A percentile compares a stretch with the other conserved stretches of the same genome.
Evolutionary conservation across 768 basidiomycete genomes (phyloP).

Genomic region (Mycena kentingensis): DNA sequence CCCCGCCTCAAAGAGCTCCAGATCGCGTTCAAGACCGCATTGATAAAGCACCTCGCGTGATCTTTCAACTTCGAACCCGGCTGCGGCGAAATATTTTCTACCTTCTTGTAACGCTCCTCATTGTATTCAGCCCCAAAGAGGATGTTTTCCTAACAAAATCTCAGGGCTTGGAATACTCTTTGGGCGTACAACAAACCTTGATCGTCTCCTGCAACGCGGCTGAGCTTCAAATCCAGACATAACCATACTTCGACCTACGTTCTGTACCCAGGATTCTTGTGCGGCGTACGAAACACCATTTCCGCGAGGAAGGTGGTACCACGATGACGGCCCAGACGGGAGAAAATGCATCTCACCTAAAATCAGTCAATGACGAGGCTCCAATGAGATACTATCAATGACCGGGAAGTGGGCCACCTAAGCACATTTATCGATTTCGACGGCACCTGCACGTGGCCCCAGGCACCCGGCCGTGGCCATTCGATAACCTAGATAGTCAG

Average conservation of each 20-base stretch:
- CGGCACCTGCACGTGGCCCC: too few relatives aligned
- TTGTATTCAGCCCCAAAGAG: conserved; percentile 79
- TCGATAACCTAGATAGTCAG: too few relatives aligned
- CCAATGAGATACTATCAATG: too few relatives aligned
- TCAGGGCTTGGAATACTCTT: neutral
- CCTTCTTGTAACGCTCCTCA: conserved; percentile 73
- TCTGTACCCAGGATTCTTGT: conserved; percentile 86
- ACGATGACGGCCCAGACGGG: conserved; percentile 53
- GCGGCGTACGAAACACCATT: conserved; percentile 79
- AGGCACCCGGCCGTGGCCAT: too few relatives aligned
- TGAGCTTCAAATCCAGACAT: neutral
- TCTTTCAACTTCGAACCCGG: neutral
- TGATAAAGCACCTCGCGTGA: conserved; percentile 57
- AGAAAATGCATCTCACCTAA: conserved; percentile 69
- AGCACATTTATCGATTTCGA: too few relatives aligned
- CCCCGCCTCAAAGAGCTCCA: conserved; percentile 69
- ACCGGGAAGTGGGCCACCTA: too few relatives aligned
- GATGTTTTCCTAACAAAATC: conserved; percentile 65
- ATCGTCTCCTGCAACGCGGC: conserved; percentile 54
- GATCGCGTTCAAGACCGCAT: conserved; percentile 72
- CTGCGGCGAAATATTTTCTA: neutral
- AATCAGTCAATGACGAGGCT: too few relatives aligned
- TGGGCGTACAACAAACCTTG: conserved; percentile 35
- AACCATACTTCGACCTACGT: conserved; percentile 28
- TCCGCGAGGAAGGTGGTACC: conserved; percentile 68